Evolutionary conservation across 768 basidiomycete species (phyloP).

Genomic region (Lactarius psammicola): DNA sequence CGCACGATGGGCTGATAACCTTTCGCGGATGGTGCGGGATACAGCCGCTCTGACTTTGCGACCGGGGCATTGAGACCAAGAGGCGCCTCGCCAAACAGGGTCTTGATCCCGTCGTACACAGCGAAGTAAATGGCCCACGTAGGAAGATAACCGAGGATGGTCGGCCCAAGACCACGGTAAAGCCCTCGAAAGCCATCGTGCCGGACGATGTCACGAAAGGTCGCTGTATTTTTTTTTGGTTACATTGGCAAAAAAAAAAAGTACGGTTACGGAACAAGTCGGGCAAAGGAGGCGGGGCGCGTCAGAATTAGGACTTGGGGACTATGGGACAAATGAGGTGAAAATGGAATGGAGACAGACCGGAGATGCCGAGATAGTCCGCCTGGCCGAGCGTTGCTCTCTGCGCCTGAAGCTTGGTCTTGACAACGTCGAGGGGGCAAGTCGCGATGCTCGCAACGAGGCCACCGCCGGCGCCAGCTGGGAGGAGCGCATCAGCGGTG

Average conservation of each 20-base stretch:
- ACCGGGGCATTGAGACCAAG: conserved; percentile 38
- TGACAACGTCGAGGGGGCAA: conserved; percentile 96
- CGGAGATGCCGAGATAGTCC: conserved; percentile 49
- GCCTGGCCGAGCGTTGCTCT: conserved; percentile 62
- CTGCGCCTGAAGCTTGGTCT: conserved; percentile 98
- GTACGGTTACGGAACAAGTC: not conserved
- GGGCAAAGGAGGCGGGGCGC: conserved; percentile 25
- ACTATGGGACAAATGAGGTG: conserved; percentile 10
- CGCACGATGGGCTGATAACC: conserved; percentile 79
- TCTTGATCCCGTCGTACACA: conserved; percentile 95
- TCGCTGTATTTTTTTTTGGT: conserved; percentile 38
- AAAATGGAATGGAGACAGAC: conserved; percentile 18
- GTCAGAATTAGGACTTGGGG: conserved; percentile 29
- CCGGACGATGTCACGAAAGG: conserved; percentile 50
- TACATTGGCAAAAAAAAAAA: not conserved
- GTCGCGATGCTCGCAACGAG: conserved; percentile 90
- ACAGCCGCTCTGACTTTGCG: conserved; percentile 48
- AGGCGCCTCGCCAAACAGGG: conserved; percentile 66
- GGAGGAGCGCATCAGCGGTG: not conserved
- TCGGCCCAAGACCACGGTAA: conserved; percentile 97
- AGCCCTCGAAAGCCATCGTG: conserved; percentile 82
- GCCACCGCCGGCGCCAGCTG: conserved; percentile 95
- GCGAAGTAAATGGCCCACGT: conserved; percentile 99
- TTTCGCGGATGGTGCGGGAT: conserved; percentile 81
- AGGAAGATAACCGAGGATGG: conserved; percentile 93